phyloP scores from a whole-genome alignment of 2,329 filamentous ascomycete species.

The Capronia coronata region DNA sequence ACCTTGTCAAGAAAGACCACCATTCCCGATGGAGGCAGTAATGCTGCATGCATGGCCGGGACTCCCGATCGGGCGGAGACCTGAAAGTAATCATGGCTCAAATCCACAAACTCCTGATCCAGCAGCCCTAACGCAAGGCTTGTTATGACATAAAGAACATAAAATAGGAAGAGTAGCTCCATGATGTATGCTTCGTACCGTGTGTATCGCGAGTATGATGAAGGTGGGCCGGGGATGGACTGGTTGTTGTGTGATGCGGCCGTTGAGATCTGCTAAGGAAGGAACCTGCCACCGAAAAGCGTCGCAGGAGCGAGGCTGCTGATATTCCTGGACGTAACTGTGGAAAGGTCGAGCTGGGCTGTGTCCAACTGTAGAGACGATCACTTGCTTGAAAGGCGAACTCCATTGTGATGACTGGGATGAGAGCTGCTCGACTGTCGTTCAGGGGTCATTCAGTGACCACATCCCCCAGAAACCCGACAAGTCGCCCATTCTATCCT shows the following conservation, averaged over 20 bases:
- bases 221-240: background rate
- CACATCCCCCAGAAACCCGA: conserved; percentile 18
- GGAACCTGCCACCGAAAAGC: background rate
- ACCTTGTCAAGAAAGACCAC: conserved; percentile 59
- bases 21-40: conserved; percentile 53
- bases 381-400: too few species aligned
- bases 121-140: background rate
- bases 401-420: too few species aligned
- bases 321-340: too few species aligned
- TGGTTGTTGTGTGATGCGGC: too few species aligned
- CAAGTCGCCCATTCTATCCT: conserved; percentile 18
- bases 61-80: conserved; percentile 53
- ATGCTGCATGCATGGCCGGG: conserved; percentile 56
- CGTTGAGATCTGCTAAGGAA: too few species aligned
- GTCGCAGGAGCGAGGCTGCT: too few species aligned
- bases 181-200: conserved; percentile 2
- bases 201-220: background rate
- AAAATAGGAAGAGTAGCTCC: background rate
- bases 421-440: too few species aligned
- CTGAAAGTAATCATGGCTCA: conserved; percentile 33
- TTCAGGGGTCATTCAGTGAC: background rate
- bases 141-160: background rate
- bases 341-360: too few species aligned
- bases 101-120: conserved; percentile 1
- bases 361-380: too few species aligned